These are phyloP conservation scores for Royoungia palumana DNA, from an alignment of 768 basidiomycete species.

Conservation along the genomic window DNA sequence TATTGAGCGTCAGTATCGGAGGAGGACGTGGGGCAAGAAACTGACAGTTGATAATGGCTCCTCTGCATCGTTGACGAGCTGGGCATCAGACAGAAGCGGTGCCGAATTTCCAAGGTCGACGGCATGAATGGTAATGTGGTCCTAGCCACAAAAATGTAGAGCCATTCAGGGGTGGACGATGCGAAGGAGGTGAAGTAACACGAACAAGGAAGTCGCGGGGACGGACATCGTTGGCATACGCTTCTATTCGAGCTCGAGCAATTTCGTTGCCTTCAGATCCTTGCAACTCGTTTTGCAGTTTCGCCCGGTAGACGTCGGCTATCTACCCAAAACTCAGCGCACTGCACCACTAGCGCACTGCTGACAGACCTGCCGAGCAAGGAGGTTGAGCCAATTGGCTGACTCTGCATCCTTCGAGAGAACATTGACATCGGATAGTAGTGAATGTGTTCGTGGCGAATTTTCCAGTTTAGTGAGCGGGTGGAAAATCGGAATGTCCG, in stretches of 20 bases:
- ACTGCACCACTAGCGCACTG: neutral
- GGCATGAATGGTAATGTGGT: constrained; percentile 81
- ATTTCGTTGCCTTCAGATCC: constrained; percentile 81
- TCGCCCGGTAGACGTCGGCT: constrained; percentile 69
- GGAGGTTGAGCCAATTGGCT: constrained; percentile 86
- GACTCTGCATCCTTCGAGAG: constrained; percentile 52
- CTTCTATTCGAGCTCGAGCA: constrained; percentile 74
- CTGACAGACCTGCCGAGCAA: constrained; percentile 70
- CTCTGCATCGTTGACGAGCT: constrained; percentile 31
- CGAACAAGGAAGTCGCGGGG: constrained; percentile 67
- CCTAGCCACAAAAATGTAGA: constrained; percentile 44
- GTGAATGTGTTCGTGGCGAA: constrained; percentile 37
- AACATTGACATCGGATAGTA: constrained; percentile 5
- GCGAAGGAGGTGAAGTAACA: neutral
- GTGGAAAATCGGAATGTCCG: constrained; percentile 57
- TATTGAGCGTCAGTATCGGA: constrained; percentile 33
- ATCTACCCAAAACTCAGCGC: constrained; percentile 40
- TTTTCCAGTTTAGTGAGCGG: constrained; percentile 51
- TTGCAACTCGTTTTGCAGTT: constrained; percentile 64
- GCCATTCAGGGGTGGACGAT: neutral
- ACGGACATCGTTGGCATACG: constrained; percentile 74
- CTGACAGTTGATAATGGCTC: constrained; percentile 31
- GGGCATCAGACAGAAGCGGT: constrained; percentile 72
- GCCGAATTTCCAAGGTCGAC: constrained; percentile 80
- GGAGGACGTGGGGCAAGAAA: neutral